Base-by-base conservation (phyloP, 192 early-diverging fungal species). In the Linnemannia elongata region DNA sequence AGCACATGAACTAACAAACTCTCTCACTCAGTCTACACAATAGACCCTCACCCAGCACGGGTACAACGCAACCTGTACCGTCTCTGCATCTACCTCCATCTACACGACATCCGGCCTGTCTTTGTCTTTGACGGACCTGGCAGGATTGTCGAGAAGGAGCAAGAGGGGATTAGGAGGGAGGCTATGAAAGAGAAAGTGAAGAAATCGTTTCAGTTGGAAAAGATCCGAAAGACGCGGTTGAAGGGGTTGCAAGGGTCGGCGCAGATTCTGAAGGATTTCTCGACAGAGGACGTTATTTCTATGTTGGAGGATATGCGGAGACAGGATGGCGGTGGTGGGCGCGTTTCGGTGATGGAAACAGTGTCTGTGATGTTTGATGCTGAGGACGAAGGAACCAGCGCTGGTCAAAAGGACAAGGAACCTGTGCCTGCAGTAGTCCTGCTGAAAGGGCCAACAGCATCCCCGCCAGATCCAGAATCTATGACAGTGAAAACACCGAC, bases 51-150 rank as follows among this genome's bases (percentile, higher is more conserved):
- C 63, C 83, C 88, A 1, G 60, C 89, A 41, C 89, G 92, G 20
- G 93, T 95, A 74, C 81, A 95, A 24, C 82, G 88, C 20, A 94
- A 94, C 17, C 92, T 96, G 49, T 92, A 93, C 72, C 73, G 82
- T n/a, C 74, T 96, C 55, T 89, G 89, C 10, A 49, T 69, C 13
- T 91, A 90, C 72, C 87, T 92, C 63, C 84, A 89, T 22, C 44
- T 88, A 22, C 45, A 93, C 60, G 88, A 87, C 22, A 92, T 94
- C 77, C 93, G 87, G 24, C 94, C 94, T 0, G 85, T 96, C 35
- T 93, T 95, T 87, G 89, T 96, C 3, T 96, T 96, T 90, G 95
- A 96, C 75, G 93, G 93, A 3, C 35, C 72, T 18, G 39, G 22
- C 22, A 89, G 93, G 1, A 80, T 94, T 1, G 71, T 78, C 10